A percentile compares a stretch with the other conserved stretches of the same genome.
Evolutionary conservation across 148 eudicot genomes (phyloP).

Genomic region (Arctostaphylos glauca): DNA sequence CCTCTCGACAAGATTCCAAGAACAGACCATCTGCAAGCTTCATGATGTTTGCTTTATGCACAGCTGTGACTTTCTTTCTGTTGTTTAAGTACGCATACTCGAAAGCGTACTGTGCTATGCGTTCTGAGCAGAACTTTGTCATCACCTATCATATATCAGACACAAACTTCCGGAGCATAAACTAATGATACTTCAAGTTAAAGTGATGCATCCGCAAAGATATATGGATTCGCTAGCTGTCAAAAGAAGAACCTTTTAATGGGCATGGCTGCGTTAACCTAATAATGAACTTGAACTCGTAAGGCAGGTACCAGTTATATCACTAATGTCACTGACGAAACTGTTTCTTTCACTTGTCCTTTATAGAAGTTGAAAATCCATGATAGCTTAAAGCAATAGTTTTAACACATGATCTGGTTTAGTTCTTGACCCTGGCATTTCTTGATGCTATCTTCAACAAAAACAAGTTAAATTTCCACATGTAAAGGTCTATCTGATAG

Average conservation of each 20-base stretch:
- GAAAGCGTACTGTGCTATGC: slow-evolving; percentile 43
- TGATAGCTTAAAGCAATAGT: background rate
- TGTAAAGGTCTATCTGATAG: no score
- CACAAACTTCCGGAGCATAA: slow-evolving; percentile 7
- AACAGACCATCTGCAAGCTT: slow-evolving; percentile 53
- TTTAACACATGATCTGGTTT: background rate
- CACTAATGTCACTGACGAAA: background rate
- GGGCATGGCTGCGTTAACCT: background rate
- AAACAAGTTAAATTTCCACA: no score
- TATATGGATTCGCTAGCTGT: background rate
- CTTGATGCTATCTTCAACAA: background rate
- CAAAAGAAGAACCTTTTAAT: background rate
- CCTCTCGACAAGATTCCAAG: slow-evolving; percentile 45
- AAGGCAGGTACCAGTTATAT: background rate
- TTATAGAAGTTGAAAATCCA: background rate
- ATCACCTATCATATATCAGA: slow-evolving; percentile 35
- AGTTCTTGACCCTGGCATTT: background rate
- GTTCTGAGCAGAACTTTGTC: slow-evolving; percentile 47
- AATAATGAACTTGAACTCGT: background rate
- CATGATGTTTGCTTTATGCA: slow-evolving; percentile 49
- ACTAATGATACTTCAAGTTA: background rate
- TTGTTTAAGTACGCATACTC: slow-evolving; percentile 45
- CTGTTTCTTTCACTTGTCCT: background rate
- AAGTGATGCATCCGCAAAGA: background rate
- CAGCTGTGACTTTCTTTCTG: slow-evolving; percentile 49